Base-by-base conservation (phyloP, 1,284 basidiomycete species). In the Fistulinella cinereoalba region DNA sequence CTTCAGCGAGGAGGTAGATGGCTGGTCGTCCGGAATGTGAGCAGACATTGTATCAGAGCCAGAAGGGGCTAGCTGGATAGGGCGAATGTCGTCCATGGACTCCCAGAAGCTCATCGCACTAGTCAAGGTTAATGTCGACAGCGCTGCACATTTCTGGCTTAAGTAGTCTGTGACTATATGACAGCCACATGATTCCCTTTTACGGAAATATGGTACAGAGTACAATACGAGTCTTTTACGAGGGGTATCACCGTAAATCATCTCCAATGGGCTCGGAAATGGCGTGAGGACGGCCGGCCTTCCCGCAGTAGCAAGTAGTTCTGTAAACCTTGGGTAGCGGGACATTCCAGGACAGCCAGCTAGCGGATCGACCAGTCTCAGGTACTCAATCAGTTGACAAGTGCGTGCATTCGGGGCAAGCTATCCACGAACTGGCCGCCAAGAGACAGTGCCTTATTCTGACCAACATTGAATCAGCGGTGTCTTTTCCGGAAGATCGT, bases 401-500 rank as follows among this genome's bases (percentile, higher is more conserved):
- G n/a, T n/a, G n/a, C n/a, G n/a, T n/a, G n/a, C n/a, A n/a, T n/a
- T n/a, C n/a, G n/a, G n/a, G n/a, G n/a, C n/a, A n/a, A n/a, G n/a
- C n/a, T n/a, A n/a, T n/a, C n/a, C n/a, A n/a, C n/a, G n/a, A n/a
- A n/a, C n/a, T n/a, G n/a, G n/a, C n/a, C n/a, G n/a, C n/a, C n/a
- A n/a, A n/a, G n/a, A n/a, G n/a, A n/a, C n/a, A n/a, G n/a, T n/a
- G n/a, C n/a, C n/a, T n/a, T n/a, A n/a, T n/a, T n/a, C n/a, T n/a
- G n/a, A n/a, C n/a, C n/a, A n/a, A n/a, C n/a, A n/a, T n/a, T n/a
- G n/a, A n/a, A n/a, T n/a, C n/a, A n/a, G n/a, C 71, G 3, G 81
- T 83, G 43, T 85, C 77, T 57, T 83, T 84, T 6, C 74, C 70
- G 3, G 74, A 69, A 41, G 71, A 53, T 4, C 47, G 27, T 51